Evolutionary conservation across 345 rosid species (phyloP).

Genomic region (Linum lewisii): DNA sequence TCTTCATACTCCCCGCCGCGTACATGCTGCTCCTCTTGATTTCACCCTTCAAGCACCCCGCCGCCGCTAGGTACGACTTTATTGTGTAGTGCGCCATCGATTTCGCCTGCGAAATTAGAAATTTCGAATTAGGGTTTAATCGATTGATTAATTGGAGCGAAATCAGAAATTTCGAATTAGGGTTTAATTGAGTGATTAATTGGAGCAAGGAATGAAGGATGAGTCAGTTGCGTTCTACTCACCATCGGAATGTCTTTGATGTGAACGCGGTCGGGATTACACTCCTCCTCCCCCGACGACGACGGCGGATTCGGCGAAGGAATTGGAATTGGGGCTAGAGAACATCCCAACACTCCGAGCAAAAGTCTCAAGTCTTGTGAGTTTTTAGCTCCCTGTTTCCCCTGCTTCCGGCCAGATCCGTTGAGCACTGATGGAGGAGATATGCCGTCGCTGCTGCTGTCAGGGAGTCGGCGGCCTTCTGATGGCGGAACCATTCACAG

Average conservation of each 20-base stretch:
- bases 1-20: constrained; percentile 69
- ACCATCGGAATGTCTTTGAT: constrained; percentile 60
- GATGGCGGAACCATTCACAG: constrained; percentile 86
- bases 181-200: too few species aligned
- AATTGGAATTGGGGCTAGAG: constrained; percentile 77
- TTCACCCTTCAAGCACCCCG: constrained; percentile 57
- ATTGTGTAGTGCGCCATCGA: constrained; percentile 74
- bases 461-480: constrained; percentile 32
- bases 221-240: too few species aligned
- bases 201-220: too few species aligned
- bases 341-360: constrained; percentile 86
- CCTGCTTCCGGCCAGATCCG: constrained; percentile 15
- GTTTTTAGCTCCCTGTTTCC: constrained; percentile 30
- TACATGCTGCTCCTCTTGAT: constrained; percentile 70
- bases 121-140: too few species aligned
- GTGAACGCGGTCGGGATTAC: constrained; percentile 5
- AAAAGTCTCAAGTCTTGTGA: constrained; percentile 64
- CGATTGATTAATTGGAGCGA: not conserved
- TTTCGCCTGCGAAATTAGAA: constrained; percentile 34
- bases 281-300: not conserved
- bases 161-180: not conserved
- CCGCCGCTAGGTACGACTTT: constrained; percentile 86
- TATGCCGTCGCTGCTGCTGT: not conserved
- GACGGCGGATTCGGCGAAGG: not conserved
- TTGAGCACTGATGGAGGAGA: constrained; percentile 20